Percentiles rank a stretch among this genome's conserved stretches.
These are phyloP conservation scores for Kuraishia cidri DNA, from an alignment of 805 yeast genomes.

Conservation along the genomic window DNA sequence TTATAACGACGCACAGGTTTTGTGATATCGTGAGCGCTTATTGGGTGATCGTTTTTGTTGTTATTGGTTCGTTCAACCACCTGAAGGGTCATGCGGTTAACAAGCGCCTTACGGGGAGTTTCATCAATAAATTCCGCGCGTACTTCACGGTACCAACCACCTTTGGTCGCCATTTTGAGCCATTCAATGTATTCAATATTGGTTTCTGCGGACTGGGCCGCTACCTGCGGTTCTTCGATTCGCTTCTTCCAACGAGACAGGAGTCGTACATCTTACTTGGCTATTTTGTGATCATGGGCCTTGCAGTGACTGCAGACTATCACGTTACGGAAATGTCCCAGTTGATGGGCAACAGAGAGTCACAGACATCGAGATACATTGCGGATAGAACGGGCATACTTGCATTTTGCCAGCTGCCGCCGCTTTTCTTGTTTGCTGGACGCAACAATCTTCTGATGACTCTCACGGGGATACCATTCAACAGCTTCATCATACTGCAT, in stretches of 20 bases:
- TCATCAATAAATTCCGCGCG: constrained; percentile 9
- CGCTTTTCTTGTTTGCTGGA: constrained; percentile 49
- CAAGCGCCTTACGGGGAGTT: constrained; percentile 3
- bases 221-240: too few species aligned
- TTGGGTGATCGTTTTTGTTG: constrained; percentile 11
- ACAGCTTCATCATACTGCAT: constrained; percentile 49
- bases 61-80: constrained; percentile 9
- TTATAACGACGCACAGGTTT: constrained; percentile 7
- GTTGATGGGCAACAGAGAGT: constrained; percentile 8
- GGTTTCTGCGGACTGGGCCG: too few species aligned
- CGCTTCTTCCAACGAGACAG: constrained; percentile 17
- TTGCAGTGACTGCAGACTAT: constrained; percentile 8
- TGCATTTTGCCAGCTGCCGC: constrained; percentile 36
- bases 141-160: constrained; percentile 12
- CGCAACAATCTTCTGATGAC: constrained; percentile 53
- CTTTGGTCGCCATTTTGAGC: constrained; percentile 11
- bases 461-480: constrained; percentile 47
- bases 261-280: constrained; percentile 10
- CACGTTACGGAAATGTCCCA: constrained; percentile 5
- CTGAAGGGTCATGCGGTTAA: constrained; percentile 6
- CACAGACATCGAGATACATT: constrained; percentile 23
- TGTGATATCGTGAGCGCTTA: constrained; percentile 10
- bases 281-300: constrained; percentile 8
- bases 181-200: constrained; percentile 10
- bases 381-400: constrained; percentile 49